phyloP scores from a whole-genome alignment of 208 protist species.

The Acanthamoeba divionensis region DNA sequence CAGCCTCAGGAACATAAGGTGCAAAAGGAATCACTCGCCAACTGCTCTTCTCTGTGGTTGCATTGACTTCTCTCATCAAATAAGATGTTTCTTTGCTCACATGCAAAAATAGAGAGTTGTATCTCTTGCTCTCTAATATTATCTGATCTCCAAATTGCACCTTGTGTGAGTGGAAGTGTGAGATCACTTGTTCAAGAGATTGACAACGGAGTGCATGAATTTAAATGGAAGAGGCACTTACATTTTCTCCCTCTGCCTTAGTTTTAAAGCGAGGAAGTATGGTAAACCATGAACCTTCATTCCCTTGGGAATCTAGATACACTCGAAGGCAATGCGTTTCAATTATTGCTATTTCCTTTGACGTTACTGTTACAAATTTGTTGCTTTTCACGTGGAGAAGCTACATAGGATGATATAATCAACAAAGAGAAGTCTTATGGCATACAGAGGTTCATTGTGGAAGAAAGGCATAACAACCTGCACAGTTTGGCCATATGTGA shows the following conservation, averaged over 20 bases:
- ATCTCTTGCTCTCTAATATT: neutral
- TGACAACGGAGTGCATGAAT: no score
- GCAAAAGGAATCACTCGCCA: constrained; percentile 40
- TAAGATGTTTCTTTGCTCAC: constrained; percentile 2
- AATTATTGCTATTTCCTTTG: constrained; percentile 14
- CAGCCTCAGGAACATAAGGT: neutral
- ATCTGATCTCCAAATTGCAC: neutral
- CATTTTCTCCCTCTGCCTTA: constrained; percentile 12
- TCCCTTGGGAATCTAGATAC: neutral
- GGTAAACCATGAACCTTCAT: constrained; percentile 42
- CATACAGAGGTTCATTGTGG: no score
- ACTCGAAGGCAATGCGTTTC: constrained; percentile 27
- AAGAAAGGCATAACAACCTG: no score
- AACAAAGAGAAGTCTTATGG: no score
- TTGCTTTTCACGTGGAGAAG: no score
- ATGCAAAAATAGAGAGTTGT: constrained; percentile 19
- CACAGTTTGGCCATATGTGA: constrained; percentile 5
- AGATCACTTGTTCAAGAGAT: no score
- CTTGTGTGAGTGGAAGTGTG: no score
- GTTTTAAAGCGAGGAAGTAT: constrained; percentile 28
- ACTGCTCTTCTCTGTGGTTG: constrained; percentile 17
- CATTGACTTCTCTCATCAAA: constrained; percentile 11
- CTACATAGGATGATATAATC: neutral
- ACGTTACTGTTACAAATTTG: constrained; percentile 18
- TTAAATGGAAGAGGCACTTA: no score